Evolutionary conservation across 805 yeast species (phyloP), one percentile per base, ranked within the genome.

Genomic region (Hanseniaspora mollemarum): DNA sequence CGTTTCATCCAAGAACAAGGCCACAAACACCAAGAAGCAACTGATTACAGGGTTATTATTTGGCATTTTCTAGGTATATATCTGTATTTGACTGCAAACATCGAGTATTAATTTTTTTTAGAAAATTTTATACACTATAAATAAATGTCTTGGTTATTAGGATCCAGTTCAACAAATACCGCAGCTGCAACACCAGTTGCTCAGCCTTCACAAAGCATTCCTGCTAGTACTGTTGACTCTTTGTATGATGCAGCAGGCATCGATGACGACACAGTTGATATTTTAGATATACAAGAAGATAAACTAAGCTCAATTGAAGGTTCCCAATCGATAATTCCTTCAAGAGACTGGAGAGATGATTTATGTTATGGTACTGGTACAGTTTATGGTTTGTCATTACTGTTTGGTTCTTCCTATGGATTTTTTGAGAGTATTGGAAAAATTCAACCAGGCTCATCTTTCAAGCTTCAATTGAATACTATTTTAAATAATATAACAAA

Each of bases 311-410:
- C 76, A n/a, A 67, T 85, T 60, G 94, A 87, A 61, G 96, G 95
- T 36, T 78, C 94, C 1, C 87, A 85, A 62, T 94, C 96, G 12
- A 65, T 90, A 53, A 76, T 92, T 56, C 96, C 98, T 25, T 83
- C 94, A n/a, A 81, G 96, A 70, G 95, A 94, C 59, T 92, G 96
- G 94, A 77, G 87, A 15, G 98, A 92, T 66, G 97, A 92, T 70
- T 74, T 92, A 57, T 87, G 96, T 75, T 92, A 92, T 67, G 98
- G 98, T 59, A 83, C 97, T 10, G 98, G 98, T 67, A 80, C 95
- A 6, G 87, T 87, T 48, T 92, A 92, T 64, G 73, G 92, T 58
- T 59, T 83, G 29, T 94, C 95, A 39, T 74, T 92, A 57, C 94
- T 94, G 32, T 54, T 78, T 40, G 98, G 98, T 68, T 98, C 98